Conservation (phyloP, 257 asterid genomes). For the Ligustrum vulgare region DNA sequence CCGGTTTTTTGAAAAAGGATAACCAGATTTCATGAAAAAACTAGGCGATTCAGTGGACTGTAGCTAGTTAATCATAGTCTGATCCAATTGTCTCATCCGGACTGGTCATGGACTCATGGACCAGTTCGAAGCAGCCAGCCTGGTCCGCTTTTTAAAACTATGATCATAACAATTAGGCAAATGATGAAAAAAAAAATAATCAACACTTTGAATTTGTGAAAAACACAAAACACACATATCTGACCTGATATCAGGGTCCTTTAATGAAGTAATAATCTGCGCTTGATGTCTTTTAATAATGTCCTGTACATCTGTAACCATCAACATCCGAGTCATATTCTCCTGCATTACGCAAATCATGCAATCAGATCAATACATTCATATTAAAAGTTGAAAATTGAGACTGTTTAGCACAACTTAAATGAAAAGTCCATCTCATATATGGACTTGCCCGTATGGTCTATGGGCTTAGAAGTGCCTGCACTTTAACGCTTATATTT, state of each 20-base stretch:
- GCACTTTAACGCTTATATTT: neutral
- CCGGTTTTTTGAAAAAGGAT: neutral
- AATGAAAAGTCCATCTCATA: neutral
- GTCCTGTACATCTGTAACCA: constrained; percentile 95
- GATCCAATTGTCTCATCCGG: neutral
- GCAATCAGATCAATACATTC: neutral
- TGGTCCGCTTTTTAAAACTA: neutral
- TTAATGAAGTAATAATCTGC: constrained; percentile 91
- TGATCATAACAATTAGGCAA: constrained; percentile 8
- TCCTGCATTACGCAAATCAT: constrained; percentile 51
- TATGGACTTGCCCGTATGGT: neutral
- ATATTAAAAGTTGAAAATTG: neutral
- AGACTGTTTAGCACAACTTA: neutral
- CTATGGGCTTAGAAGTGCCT: neutral
- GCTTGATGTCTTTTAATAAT: constrained; percentile 96
- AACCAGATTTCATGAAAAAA: neutral
- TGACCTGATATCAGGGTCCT: constrained; percentile 98
- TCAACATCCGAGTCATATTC: constrained; percentile 95
- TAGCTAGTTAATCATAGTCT: neutral
- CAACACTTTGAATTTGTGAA: neutral
- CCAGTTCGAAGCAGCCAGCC: neutral
- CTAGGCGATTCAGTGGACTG: neutral
- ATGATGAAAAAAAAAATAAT: neutral
- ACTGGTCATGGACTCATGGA: neutral
- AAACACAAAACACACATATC: constrained; percentile 22